These are phyloP conservation scores for Ilyonectria mors-panacis DNA, from an alignment of 2,329 filamentous ascomycete genomes.

Conservation along the genomic window DNA sequence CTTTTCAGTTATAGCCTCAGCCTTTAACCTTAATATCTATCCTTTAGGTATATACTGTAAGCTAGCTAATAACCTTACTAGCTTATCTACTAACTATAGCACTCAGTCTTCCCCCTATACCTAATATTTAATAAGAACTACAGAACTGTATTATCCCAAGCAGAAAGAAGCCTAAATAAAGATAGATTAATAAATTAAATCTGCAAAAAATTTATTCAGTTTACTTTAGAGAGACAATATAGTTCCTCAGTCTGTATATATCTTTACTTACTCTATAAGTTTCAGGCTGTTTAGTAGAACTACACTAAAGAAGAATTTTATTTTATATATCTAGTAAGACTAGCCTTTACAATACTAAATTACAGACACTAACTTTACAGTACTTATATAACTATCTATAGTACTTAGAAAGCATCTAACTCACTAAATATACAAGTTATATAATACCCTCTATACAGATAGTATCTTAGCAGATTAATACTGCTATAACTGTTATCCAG, in stretches of 20 bases:
- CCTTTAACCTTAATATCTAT: slow-evolving; percentile 1
- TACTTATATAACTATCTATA: not conserved
- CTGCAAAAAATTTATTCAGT: not conserved
- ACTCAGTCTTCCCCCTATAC: not conserved
- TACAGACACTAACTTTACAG: not conserved
- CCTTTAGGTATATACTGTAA: slow-evolving; percentile 3
- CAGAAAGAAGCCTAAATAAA: not conserved
- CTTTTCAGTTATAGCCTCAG: not conserved
- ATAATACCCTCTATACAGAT: not conserved
- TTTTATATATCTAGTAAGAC: not conserved
- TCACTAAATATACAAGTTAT: not conserved
- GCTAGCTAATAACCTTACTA: not conserved
- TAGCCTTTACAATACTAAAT: not conserved
- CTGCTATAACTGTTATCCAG: not conserved
- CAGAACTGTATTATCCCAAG: not conserved
- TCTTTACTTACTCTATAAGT: not conserved
- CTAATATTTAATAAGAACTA: slow-evolving; percentile 17
- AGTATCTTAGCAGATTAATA: not conserved
- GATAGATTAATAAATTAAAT: not conserved
- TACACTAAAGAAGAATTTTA: not conserved
- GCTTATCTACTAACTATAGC: not conserved
- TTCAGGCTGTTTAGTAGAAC: not conserved
- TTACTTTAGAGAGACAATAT: not conserved
- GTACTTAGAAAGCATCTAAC: not conserved
- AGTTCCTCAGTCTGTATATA: not conserved